These are phyloP conservation scores for Kalaharituber pfeilii DNA, from an alignment of 2,329 filamentous ascomycete genomes.

Conservation along the genomic window DNA sequence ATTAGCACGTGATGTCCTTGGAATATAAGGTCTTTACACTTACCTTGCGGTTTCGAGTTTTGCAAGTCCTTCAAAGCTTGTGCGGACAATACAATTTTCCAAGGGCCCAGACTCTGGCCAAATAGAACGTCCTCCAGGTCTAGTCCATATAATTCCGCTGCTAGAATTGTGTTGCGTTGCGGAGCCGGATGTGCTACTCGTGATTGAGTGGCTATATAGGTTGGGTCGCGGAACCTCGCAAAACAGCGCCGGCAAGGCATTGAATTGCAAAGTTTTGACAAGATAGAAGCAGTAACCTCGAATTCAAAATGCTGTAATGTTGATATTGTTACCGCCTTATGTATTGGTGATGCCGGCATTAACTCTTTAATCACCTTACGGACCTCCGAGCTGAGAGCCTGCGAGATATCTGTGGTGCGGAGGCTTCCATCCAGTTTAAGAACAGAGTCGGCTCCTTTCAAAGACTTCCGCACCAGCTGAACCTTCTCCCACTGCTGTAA, in stretches of 20 bases:
- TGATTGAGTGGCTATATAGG: neutral
- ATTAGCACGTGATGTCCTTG: neutral
- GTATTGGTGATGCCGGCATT: neutral
- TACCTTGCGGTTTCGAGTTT: neutral
- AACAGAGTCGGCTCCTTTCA: neutral
- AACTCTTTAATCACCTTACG: neutral
- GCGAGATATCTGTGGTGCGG: neutral
- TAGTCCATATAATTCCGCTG: neutral
- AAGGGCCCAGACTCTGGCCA: neutral
- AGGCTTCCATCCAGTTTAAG: neutral
- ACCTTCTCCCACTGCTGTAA: neutral
- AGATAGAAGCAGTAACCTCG: neutral
- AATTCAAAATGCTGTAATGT: neutral
- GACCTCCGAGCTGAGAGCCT: neutral
- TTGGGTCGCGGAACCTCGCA: neutral
- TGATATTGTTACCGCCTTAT: neutral
- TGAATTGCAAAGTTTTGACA: neutral
- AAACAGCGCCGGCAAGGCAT: neutral
- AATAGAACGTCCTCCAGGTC: neutral
- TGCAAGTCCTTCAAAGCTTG: slow-evolving; percentile 5
- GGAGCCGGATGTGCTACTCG: neutral
- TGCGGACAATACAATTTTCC: slow-evolving; percentile 3
- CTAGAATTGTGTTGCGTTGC: neutral
- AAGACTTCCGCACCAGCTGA: neutral
- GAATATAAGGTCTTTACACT: neutral